Conservation (phyloP, 345 rosid species). For the Balakata baccata region DNA sequence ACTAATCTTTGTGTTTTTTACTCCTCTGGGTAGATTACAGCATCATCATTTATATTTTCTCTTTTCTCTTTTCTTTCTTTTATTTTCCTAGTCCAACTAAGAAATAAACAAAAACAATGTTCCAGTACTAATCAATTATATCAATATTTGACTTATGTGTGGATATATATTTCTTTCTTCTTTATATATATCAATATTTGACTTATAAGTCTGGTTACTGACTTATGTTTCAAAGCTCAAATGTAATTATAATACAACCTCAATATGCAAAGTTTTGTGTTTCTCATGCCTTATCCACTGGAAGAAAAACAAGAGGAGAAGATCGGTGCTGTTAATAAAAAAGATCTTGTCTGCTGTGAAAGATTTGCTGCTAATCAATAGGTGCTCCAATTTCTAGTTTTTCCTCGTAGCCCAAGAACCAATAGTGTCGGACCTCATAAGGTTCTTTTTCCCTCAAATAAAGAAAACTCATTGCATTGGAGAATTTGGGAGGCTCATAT, state of each 20-base stretch:
- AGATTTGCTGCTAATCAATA: constrained; percentile 9
- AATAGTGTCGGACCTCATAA: no score
- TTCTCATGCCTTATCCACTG: constrained; percentile 33
- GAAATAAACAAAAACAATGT: constrained; percentile 15
- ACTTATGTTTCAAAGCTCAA: neutral
- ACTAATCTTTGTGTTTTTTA: neutral
- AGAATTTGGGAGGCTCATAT: no score
- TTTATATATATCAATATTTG: neutral
- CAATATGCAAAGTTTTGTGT: constrained; percentile 4
- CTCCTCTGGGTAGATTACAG: constrained; percentile 5
- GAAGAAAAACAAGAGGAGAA: neutral
- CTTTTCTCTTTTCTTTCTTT: neutral
- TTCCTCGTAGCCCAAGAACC: no score
- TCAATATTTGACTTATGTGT: neutral
- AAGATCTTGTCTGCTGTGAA: constrained; percentile 14
- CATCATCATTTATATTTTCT: neutral
- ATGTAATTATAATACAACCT: neutral
- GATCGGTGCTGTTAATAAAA: constrained; percentile 23
- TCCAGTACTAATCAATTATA: neutral
- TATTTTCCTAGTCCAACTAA: no score
- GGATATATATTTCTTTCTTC: neutral
- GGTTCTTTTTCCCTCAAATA: no score
- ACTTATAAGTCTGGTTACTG: neutral
- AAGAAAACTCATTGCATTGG: no score
- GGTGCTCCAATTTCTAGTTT: constrained; percentile 12